Percentiles rank a stretch among this genome's conserved stretches.
Evolutionary conservation across 306 rosid species (phyloP).

Genomic region (Canavalia gladiata): DNA sequence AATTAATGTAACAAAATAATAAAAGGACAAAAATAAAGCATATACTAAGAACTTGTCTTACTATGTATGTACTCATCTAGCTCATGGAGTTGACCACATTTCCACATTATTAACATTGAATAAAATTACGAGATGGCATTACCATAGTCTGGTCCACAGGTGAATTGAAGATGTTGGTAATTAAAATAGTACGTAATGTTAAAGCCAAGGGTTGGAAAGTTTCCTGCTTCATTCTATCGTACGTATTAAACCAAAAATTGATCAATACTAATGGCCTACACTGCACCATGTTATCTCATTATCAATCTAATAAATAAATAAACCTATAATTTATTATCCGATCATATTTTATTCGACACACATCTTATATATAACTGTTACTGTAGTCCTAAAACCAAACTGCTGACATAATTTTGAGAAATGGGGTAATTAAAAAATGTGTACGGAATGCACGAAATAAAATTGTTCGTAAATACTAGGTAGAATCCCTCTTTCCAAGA

Average conservation of each 20-base stretch:
- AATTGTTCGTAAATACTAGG: conserved; percentile 10
- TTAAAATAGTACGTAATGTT: neutral
- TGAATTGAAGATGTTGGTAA: neutral
- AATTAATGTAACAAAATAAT: neutral
- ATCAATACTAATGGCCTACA: neutral
- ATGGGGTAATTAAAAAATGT: neutral
- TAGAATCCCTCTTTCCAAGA: conserved; percentile 22
- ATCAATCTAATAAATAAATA: neutral
- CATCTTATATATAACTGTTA: neutral
- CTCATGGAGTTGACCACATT: neutral
- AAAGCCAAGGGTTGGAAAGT: neutral
- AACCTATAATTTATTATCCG: neutral
- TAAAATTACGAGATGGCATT: neutral
- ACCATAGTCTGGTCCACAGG: neutral
- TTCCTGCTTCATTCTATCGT: neutral
- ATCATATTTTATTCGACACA: neutral
- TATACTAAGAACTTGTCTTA: neutral
- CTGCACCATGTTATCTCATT: neutral
- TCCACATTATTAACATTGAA: neutral
- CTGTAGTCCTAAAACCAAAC: neutral
- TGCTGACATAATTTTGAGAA: neutral
- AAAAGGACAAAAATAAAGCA: neutral
- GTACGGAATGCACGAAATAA: conserved; percentile 17
- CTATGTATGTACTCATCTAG: neutral
- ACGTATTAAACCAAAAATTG: neutral